These are phyloP conservation scores for Lactarius sp. DNA, from an alignment of 768 basidiomycete species.

Conservation along the genomic window DNA sequence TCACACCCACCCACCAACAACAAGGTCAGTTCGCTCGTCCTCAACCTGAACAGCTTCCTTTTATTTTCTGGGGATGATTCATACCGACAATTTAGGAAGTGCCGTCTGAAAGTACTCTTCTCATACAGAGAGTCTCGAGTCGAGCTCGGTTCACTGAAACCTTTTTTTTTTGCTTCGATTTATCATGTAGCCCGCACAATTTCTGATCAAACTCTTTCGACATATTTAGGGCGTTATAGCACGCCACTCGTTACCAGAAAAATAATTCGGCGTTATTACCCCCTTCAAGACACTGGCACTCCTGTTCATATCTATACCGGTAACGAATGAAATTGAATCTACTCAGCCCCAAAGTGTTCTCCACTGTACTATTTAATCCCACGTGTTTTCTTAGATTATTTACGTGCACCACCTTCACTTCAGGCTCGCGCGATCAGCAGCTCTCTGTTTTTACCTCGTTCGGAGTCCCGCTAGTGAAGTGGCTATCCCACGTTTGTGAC, in stretches of 20 bases:
- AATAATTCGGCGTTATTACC: constrained; percentile 4
- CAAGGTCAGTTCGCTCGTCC: neutral
- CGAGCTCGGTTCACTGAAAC: constrained; percentile 27
- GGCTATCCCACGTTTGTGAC: neutral
- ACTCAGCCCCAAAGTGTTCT: neutral
- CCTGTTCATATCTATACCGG: neutral
- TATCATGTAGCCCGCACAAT: neutral
- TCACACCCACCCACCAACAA: neutral
- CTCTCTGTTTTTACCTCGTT: neutral
- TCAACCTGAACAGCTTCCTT: neutral
- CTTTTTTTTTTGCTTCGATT: neutral
- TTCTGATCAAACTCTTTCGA: constrained; percentile 8
- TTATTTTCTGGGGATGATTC: constrained; percentile 15
- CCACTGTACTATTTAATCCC: neutral
- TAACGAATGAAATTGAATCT: too few species aligned
- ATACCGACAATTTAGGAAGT: constrained; percentile 27
- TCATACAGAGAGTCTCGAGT: constrained; percentile 8
- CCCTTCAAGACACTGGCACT: neutral
- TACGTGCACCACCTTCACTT: neutral
- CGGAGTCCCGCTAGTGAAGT: neutral
- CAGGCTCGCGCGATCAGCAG: neutral
- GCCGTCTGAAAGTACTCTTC: constrained; percentile 22
- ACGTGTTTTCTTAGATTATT: neutral
- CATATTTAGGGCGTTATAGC: neutral
- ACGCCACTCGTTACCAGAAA: neutral